phyloP scores from a whole-genome alignment of 345 rosid genomes.

The Hibiscus mutabilis region DNA sequence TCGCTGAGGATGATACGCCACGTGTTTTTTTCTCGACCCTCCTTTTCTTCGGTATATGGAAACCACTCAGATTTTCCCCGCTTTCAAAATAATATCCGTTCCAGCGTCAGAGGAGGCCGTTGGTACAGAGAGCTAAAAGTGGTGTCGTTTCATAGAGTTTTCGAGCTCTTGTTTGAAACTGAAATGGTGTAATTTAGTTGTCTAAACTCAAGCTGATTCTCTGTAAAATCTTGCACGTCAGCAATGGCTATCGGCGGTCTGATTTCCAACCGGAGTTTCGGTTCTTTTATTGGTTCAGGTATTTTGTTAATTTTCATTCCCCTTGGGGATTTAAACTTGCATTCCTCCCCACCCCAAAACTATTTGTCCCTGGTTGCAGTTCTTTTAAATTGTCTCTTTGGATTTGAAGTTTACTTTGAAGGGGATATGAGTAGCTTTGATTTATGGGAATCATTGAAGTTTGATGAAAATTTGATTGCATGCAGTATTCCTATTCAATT shows the following conservation, averaged over 20 bases:
- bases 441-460: background rate
- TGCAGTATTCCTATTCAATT: background rate
- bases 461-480: background rate
- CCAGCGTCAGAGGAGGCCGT: background rate
- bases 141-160: constrained; percentile 1
- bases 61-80: constrained; percentile 51
- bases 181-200: constrained; percentile 26
- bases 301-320: background rate
- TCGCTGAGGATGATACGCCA: constrained; percentile 38
- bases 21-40: constrained; percentile 56
- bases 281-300: constrained; percentile 60
- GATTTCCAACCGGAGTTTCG: constrained; percentile 59
- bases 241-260: constrained; percentile 79
- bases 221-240: constrained; percentile 1
- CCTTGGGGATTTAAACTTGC: background rate
- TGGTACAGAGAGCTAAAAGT: background rate
- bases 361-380: background rate
- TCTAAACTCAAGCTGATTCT: constrained; percentile 16
- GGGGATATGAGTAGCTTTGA: background rate
- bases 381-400: background rate
- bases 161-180: constrained; percentile 17
- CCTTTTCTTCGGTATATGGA: constrained; percentile 27
- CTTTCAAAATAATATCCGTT: constrained; percentile 33
- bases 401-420: background rate
- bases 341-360: background rate